These are phyloP conservation scores for Candida incommunis DNA, from an alignment of 805 yeast genomes.

Conservation along the genomic window DNA sequence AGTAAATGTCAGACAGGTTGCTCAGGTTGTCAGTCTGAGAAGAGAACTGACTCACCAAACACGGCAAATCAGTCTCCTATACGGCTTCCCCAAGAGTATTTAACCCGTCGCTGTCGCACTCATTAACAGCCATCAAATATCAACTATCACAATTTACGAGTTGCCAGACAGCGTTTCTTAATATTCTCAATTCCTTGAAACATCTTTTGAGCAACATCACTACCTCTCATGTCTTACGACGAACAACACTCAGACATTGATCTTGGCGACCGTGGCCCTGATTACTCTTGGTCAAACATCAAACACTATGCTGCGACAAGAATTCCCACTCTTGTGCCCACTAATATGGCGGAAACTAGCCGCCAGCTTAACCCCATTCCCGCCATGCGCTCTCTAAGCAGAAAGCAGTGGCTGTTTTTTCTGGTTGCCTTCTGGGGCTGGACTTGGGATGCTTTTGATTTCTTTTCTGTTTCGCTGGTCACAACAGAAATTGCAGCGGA, in stretches of 20 bases:
- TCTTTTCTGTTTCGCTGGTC: constrained; percentile 46
- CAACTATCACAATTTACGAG: too few species aligned
- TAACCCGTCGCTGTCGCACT: too few species aligned
- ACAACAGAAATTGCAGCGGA: constrained; percentile 36
- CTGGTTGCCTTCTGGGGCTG: constrained; percentile 48
- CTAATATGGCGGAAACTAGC: constrained; percentile 10
- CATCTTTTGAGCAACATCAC: too few species aligned
- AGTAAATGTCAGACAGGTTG: too few species aligned
- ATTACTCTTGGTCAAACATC: constrained; percentile 13
- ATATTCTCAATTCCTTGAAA: too few species aligned
- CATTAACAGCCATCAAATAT: too few species aligned
- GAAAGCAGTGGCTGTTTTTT: constrained; percentile 48
- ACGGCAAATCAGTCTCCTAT: too few species aligned
- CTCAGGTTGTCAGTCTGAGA: too few species aligned
- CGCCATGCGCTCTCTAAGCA: constrained; percentile 32
- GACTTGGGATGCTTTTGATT: constrained; percentile 64
- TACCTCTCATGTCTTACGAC: not conserved
- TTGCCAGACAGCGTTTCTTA: too few species aligned
- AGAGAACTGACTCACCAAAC: too few species aligned
- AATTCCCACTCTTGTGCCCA: constrained; percentile 18
- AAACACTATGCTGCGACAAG: constrained; percentile 19
- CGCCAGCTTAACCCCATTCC: constrained; percentile 45
- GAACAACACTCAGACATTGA: not conserved
- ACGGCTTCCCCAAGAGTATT: too few species aligned
- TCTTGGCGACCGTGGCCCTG: constrained; percentile 9